phyloP scores from a whole-genome alignment of 805 yeast species.

The Metschnikowia amazonensis region DNA sequence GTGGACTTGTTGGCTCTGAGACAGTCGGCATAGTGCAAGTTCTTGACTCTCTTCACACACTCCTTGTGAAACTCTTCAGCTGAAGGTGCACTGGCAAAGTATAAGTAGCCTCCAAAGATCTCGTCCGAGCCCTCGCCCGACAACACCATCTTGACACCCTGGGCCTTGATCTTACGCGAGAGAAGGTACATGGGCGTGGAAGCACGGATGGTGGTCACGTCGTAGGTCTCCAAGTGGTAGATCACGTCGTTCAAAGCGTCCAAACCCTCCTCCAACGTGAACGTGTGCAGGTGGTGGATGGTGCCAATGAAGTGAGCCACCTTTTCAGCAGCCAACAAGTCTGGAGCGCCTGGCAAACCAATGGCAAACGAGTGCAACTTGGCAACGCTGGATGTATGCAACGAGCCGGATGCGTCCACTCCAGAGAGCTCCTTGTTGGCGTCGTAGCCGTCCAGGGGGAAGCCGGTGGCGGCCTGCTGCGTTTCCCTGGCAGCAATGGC shows the following conservation, averaged over 20 bases:
- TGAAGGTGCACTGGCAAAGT: conserved; percentile 95
- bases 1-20: conserved; percentile 98
- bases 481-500: conserved; percentile 97
- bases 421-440: conserved; percentile 79
- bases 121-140: conserved; percentile 99
- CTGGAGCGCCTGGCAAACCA: conserved; percentile 98
- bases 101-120: conserved; percentile 96
- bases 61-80: conserved; percentile 92
- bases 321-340: conserved; percentile 90
- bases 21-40: conserved; percentile 96
- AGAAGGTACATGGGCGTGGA: conserved; percentile 98
- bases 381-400: conserved; percentile 73
- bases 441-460: conserved; percentile 47
- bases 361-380: conserved; percentile 93
- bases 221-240: conserved; percentile 93
- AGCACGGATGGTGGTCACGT: conserved; percentile 98
- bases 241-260: conserved; percentile 95
- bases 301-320: conserved; percentile 97
- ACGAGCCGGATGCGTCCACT: conserved; percentile 82
- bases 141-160: conserved; percentile 98
- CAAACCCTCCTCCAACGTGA: conserved; percentile 94
- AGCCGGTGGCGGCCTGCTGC: conserved; percentile 59
- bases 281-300: conserved; percentile 95
- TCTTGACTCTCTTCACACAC: conserved; percentile 93
- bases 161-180: conserved; percentile 96